Evolutionary conservation across 2,329 filamentous ascomycete species (phyloP), one percentile per base, ranked within the genome.

Genomic region (Cladosporium sp.): DNA sequence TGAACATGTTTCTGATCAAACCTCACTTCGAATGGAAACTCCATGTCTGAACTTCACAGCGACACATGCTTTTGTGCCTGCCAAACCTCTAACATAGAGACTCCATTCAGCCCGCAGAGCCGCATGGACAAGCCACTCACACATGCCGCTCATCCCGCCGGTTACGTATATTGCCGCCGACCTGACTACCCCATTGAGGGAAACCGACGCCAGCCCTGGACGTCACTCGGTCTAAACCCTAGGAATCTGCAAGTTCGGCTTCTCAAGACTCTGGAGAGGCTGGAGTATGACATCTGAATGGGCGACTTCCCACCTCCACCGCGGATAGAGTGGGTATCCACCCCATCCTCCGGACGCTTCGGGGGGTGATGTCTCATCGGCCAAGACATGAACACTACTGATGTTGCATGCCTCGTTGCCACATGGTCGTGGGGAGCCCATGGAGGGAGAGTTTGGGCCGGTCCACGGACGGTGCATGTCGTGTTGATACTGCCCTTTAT

Each of bases 381-480:
- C 37, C 45, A 48, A 48, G 45, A 48, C 45, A 48, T 34, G 45
- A 48, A 41, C 17, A 41, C n/a, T n/a, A n/a, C n/a, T 24, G 45
- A 24, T 34, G 24, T 48, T 47, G 43, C 37, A 19, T 40, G 45
- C 43, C 32, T 38, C 43, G 38, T 47, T 40, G 45, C 45, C 45
- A 48, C 45, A 48, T 48, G 45, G 45, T 36, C 38, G 37, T 48
- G 45, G 42, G 42, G 42, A 36, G 17, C 29, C 30, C 42, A 43
- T 44, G 42, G 27, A 41, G 45, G 22, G 37, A 48, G 19, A 22
- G 36, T 41, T 48, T 41, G 24, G 24, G 18, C 27, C 45, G 37
- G 37, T 17, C 6, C 27, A 13, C 20, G 37, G 45, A 34, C 29
- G 36, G 24, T 48, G 45, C 27, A 48, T 37, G 36, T 41, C 19